Conservation (phyloP, 768 basidiomycete species). For the Gloeopeniophorella convolvens region DNA sequence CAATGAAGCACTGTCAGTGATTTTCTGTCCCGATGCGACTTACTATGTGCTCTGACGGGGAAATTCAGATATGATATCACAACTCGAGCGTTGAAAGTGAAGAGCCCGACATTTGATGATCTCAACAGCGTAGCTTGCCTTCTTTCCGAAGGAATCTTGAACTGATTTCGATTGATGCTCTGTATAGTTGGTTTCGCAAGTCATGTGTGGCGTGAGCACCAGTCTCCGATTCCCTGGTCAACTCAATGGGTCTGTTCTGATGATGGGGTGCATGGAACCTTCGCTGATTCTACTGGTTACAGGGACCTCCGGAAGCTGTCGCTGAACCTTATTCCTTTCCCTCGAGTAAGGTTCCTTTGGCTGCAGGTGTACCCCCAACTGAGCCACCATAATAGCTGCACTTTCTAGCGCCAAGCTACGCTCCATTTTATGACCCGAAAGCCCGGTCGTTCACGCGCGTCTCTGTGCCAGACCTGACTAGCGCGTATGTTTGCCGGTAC, state of each 20-base stretch:
- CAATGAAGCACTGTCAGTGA: conserved; percentile 73
- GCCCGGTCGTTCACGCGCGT: conserved; percentile 52
- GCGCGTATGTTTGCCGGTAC: conserved; percentile 44
- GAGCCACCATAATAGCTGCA: conserved; percentile 56
- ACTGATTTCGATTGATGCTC: neutral
- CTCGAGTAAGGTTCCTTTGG: conserved; percentile 50
- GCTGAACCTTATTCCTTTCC: conserved; percentile 95
- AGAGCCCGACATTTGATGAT: conserved; percentile 55
- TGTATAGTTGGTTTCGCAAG: conserved; percentile 65
- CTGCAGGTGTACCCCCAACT: neutral
- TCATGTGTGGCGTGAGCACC: conserved; percentile 94
- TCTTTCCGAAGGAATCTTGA: neutral
- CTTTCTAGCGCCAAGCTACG: conserved; percentile 94
- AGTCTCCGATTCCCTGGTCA: conserved; percentile 92
- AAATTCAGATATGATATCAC: conserved; percentile 62
- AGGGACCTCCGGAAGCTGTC: conserved; percentile 86
- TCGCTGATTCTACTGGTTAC: conserved; percentile 2
- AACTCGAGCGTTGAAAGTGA: conserved; percentile 55
- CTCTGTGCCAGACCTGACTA: conserved; percentile 64
- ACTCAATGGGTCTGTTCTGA: conserved; percentile 63
- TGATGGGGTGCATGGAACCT: neutral
- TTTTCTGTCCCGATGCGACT: neutral
- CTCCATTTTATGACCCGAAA: conserved; percentile 73
- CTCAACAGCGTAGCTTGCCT: conserved; percentile 54
- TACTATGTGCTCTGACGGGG: neutral